These are phyloP conservation scores for Alloteropsis semialata DNA, from an alignment of 176 grass and related monocot genomes.

Conservation along the genomic window DNA sequence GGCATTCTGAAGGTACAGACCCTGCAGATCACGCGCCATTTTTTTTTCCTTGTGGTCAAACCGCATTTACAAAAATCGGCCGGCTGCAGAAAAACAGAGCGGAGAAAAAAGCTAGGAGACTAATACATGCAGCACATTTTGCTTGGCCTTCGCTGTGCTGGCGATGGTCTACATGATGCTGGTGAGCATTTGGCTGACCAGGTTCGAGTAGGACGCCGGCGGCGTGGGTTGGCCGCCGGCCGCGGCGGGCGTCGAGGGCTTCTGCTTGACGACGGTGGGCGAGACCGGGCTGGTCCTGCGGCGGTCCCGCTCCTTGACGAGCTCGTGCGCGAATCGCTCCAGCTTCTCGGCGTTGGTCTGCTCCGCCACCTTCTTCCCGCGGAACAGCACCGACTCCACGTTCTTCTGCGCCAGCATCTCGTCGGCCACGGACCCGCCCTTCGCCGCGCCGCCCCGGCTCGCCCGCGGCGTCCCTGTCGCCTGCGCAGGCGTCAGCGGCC, in stretches of 20 bases:
- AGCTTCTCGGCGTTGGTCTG: conserved; percentile 86
- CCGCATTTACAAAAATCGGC: conserved; percentile 42
- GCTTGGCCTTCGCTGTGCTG: neutral
- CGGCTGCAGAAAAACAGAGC: neutral
- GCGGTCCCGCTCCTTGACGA: conserved; percentile 70
- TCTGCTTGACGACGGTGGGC: conserved; percentile 37
- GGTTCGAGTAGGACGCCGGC: conserved; percentile 64
- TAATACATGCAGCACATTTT: conserved; percentile 8
- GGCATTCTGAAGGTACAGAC: neutral
- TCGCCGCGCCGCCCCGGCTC: neutral
- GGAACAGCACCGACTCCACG: conserved; percentile 79
- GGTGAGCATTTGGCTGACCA: conserved; percentile 70
- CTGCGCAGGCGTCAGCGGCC: neutral
- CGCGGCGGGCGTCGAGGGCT: neutral
- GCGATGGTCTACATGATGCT: conserved; percentile 51
- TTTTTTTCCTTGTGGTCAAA: conserved; percentile 1
- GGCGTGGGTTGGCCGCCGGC: neutral
- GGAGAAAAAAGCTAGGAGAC: neutral
- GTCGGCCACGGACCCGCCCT: conserved; percentile 32
- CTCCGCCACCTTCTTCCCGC: conserved; percentile 64
- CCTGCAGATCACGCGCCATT: conserved; percentile 19
- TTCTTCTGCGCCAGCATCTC: conserved; percentile 78
- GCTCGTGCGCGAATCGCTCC: conserved; percentile 71
- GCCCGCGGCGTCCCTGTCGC: conserved; percentile 22
- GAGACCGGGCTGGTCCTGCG: conserved; percentile 33